phyloP scores from a whole-genome alignment of 2,329 filamentous ascomycete species.

The Fusarium fracticaudum region DNA sequence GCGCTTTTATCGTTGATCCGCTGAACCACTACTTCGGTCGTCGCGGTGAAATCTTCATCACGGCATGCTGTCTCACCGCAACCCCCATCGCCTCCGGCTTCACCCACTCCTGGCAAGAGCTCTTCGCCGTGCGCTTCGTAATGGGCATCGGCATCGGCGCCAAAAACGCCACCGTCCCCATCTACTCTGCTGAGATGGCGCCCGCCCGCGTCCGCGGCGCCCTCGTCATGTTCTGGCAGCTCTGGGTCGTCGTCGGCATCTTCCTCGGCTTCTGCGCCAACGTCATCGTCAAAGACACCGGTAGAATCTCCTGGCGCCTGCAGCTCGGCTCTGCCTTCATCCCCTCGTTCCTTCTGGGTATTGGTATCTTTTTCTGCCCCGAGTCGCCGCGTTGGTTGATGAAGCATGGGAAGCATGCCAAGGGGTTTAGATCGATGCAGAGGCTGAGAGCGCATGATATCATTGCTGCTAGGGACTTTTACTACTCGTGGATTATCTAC shows the following conservation, averaged over 20 bases:
- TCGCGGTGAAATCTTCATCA: conserved; percentile 73
- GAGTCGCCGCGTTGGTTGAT: conserved; percentile 71
- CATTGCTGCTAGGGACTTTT: conserved; percentile 67
- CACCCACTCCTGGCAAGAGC: conserved; percentile 71
- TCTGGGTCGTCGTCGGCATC: conserved; percentile 50
- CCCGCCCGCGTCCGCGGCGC: conserved; percentile 74
- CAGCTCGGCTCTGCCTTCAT: conserved; percentile 69
- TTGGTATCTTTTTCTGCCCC: conserved; percentile 71
- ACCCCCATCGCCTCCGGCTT: conserved; percentile 59
- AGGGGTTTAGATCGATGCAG: conserved; percentile 65
- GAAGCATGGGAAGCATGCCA: conserved; percentile 67
- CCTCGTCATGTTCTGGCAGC: conserved; percentile 80
- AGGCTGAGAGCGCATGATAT: conserved; percentile 60
- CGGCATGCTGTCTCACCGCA: conserved; percentile 53
- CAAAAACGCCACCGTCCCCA: conserved; percentile 71
- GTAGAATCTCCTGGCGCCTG: conserved; percentile 67
- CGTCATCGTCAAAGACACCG: conserved; percentile 63
- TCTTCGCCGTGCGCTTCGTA: conserved; percentile 72
- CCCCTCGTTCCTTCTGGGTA: conserved; percentile 60
- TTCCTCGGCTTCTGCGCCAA: conserved; percentile 61
- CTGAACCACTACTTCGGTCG: conserved; percentile 72
- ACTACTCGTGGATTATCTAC: conserved; percentile 55
- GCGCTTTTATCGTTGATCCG: conserved; percentile 57
- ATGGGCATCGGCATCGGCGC: conserved; percentile 75
- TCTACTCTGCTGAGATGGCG: conserved; percentile 78